These are phyloP conservation scores for Inga oerstediana DNA, from an alignment of 306 rosid species.

Conservation along the genomic window DNA sequence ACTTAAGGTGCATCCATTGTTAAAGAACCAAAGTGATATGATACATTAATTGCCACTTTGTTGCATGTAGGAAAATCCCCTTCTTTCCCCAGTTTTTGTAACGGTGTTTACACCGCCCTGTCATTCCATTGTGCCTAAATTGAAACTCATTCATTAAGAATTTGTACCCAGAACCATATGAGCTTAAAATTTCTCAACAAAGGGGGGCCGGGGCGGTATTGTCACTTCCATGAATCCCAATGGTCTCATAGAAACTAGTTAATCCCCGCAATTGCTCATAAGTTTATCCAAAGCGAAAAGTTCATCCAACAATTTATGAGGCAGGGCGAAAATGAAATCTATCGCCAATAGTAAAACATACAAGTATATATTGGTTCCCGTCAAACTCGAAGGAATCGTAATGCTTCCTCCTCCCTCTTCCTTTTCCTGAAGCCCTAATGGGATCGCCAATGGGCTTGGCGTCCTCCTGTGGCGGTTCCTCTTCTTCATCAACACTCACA, in stretches of 20 bases:
- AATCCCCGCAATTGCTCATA: neutral
- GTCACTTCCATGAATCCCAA: no score
- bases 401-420: constrained; percentile 67
- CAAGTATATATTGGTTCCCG: constrained; percentile 72
- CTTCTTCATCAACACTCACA: constrained; percentile 41
- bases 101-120: neutral
- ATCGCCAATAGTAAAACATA: constrained; percentile 30
- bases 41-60: neutral
- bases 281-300: neutral
- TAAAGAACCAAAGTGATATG: neutral
- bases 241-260: neutral
- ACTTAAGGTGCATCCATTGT: neutral
- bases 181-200: neutral
- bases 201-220: no score
- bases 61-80: neutral
- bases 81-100: neutral
- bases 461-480: constrained; percentile 55
- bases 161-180: neutral
- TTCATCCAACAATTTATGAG: neutral
- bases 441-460: constrained; percentile 81
- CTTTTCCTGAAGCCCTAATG: constrained; percentile 74
- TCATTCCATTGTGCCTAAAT: neutral
- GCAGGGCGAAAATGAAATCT: neutral
- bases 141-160: neutral
- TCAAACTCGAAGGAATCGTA: constrained; percentile 76